Percentiles rank a stretch among this genome's conserved stretches.
Conservation (phyloP, 257 asterid species). For the Solanum piurae region DNA sequence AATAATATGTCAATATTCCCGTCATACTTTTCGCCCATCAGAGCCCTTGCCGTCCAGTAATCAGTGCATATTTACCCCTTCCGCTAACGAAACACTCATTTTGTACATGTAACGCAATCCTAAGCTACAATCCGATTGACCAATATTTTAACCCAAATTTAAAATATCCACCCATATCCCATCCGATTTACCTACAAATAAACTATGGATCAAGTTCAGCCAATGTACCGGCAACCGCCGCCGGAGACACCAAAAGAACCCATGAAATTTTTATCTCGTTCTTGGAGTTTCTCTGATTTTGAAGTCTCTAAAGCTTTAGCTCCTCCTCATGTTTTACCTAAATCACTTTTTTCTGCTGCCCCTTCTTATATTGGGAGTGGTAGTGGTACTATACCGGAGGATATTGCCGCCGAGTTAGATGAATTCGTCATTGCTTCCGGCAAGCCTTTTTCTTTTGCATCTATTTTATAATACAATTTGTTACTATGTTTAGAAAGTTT, state of each 20-base stretch:
- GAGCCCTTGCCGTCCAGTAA: too few relatives aligned
- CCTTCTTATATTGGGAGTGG: conserved; percentile 1
- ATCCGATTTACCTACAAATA: too few relatives aligned
- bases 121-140: too few relatives aligned
- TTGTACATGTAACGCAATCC: too few relatives aligned
- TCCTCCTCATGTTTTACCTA: conserved; percentile 26
- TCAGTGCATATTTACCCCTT: too few relatives aligned
- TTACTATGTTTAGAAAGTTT: background rate
- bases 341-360: background rate
- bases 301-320: conserved; percentile 66
- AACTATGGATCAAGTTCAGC: conserved; percentile 48
- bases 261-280: conserved; percentile 92
- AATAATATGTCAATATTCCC: too few relatives aligned
- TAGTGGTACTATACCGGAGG: conserved; percentile 31
- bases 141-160: too few relatives aligned
- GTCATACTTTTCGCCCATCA: too few relatives aligned
- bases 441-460: conserved; percentile 82
- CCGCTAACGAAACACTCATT: too few relatives aligned
- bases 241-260: conserved; percentile 84
- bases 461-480: background rate
- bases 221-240: conserved; percentile 60
- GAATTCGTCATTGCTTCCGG: conserved; percentile 43
- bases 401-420: conserved; percentile 43
- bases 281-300: conserved; percentile 81
- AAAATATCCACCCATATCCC: too few relatives aligned